A percentile compares a stretch with the other conserved stretches of the same genome.
Conservation (phyloP, 331 rosid genomes). For the Rhamnella rubrinervis region DNA sequence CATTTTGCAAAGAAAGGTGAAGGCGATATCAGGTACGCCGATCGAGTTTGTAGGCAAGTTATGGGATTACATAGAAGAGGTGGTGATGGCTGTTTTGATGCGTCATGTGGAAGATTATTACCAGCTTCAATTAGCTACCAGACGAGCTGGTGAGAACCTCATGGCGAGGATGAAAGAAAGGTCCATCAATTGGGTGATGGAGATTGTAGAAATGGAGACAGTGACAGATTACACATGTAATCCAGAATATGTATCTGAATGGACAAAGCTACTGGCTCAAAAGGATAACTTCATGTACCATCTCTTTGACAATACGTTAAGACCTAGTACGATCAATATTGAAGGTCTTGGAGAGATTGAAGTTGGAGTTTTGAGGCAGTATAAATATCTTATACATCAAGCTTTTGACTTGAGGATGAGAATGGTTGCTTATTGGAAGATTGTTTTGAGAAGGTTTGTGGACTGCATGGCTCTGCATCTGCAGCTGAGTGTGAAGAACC, state of each 20-base stretch:
- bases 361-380: not conserved
- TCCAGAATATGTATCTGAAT: too few relatives aligned
- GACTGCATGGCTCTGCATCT: conserved; percentile 19
- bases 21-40: conserved; percentile 26
- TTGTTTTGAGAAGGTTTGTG: conserved; percentile 19
- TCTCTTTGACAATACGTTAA: too few relatives aligned
- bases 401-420: conserved; percentile 28
- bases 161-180: conserved; percentile 34
- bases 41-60: conserved; percentile 31
- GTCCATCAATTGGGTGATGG: conserved; percentile 30
- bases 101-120: conserved; percentile 25
- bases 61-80: conserved; percentile 40
- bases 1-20: conserved; percentile 33
- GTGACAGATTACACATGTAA: conserved; percentile 50
- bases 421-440: conserved; percentile 17
- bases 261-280: too few relatives aligned
- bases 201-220: conserved; percentile 48
- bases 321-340: not conserved
- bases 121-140: conserved; percentile 33
- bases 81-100: conserved; percentile 24
- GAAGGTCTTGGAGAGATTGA: conserved; percentile 1
- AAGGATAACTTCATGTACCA: too few relatives aligned
- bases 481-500: not conserved
- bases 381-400: not conserved
- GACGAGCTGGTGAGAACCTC: conserved; percentile 25